Evolutionary conservation across 108 stramenopile genomes (phyloP).

Genomic region (Cyclotella distinguenda): DNA sequence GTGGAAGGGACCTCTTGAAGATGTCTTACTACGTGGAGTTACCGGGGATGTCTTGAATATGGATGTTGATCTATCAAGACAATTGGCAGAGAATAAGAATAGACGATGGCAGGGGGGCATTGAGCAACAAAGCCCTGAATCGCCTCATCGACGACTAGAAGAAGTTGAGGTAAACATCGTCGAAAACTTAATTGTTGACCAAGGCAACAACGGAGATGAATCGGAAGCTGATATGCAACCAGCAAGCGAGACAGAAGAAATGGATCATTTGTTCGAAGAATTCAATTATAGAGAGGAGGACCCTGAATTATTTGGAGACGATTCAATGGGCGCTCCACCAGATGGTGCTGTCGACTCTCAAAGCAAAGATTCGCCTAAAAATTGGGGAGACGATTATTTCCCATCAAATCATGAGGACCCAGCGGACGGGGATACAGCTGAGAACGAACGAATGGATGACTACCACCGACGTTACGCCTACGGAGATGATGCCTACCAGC

Average conservation of each 20-base stretch:
- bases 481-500: constrained; percentile 40
- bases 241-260: neutral
- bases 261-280: constrained; percentile 12
- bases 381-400: constrained; percentile 33
- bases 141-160: constrained; percentile 39
- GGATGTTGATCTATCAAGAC: constrained; percentile 47
- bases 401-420: constrained; percentile 11
- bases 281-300: constrained; percentile 28
- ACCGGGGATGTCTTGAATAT: constrained; percentile 66
- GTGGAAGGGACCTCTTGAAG: constrained; percentile 41
- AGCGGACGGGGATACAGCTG: constrained; percentile 6
- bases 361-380: too few relatives aligned
- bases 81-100: constrained; percentile 54
- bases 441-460: constrained; percentile 27
- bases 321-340: constrained; percentile 31
- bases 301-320: constrained; percentile 32
- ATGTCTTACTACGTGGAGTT: constrained; percentile 56
- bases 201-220: too few relatives aligned
- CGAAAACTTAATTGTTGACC: too few relatives aligned
- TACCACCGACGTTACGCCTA: constrained; percentile 32
- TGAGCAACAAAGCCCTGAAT: constrained; percentile 7
- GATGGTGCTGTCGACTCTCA: too few relatives aligned
- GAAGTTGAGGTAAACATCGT: constrained; percentile 28
- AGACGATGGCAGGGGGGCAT: constrained; percentile 10
- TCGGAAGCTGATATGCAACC: neutral